Percentiles rank a stretch among this genome's conserved stretches.
Evolutionary conservation across 495 filamentous ascomycete genomes (phyloP).

Genomic region (Annulohypoxylon nitens): DNA sequence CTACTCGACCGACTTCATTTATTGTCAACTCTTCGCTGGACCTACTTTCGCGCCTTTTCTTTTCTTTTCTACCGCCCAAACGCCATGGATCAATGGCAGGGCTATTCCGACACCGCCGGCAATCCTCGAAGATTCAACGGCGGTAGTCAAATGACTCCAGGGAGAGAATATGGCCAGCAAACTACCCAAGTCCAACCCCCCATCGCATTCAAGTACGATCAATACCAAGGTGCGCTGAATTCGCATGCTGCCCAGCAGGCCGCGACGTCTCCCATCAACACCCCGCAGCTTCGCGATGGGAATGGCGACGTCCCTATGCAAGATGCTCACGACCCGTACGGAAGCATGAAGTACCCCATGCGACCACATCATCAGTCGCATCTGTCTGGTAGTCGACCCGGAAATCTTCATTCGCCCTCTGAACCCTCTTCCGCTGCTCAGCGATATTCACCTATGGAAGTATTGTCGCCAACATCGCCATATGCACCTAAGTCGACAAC

Average conservation of each 20-base stretch:
- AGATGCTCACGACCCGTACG: conserved; percentile 85
- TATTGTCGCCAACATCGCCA: conserved; percentile 69
- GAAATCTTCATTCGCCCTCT: conserved; percentile 70
- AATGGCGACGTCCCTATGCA: conserved; percentile 93
- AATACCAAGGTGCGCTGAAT: conserved; percentile 72
- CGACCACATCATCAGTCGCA: conserved; percentile 74
- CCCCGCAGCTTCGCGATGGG: conserved; percentile 76
- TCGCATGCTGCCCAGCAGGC: conserved; percentile 68
- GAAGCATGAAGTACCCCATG: conserved; percentile 82
- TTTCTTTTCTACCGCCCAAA: conserved; percentile 42
- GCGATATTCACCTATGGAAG: conserved; percentile 95
- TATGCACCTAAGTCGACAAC: conserved; percentile 59
- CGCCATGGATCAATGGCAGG: conserved; percentile 71
- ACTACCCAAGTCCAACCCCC: conserved; percentile 70
- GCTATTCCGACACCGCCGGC: conserved; percentile 61
- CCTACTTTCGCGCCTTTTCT: conserved; percentile 7
- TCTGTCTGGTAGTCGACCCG: conserved; percentile 60
- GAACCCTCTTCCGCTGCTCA: conserved; percentile 87
- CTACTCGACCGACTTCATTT: conserved; percentile 21
- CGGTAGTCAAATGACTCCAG: conserved; percentile 58
- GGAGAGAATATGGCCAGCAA: conserved; percentile 62
- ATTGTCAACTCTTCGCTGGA: conserved; percentile 24
- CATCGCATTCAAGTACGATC: conserved; percentile 78
- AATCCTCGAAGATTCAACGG: conserved; percentile 65
- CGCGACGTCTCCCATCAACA: conserved; percentile 73